phyloP scores from a whole-genome alignment of 139 green algal species.

The Eudorina sp. region DNA sequence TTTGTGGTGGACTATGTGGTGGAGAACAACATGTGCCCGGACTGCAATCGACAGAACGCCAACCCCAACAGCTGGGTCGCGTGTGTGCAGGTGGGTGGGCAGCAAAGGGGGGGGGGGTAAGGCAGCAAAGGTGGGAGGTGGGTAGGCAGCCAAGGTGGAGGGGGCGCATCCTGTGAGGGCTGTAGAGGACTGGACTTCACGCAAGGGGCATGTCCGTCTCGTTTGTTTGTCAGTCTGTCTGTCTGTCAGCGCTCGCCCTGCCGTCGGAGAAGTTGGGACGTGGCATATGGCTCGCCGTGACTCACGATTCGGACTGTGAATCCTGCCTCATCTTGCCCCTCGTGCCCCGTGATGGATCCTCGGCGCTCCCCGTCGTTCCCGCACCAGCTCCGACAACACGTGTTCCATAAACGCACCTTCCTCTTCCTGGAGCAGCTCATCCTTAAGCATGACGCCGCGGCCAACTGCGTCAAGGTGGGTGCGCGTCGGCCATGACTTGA shows the following conservation, averaged over 20 bases:
- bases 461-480: slow-evolving; percentile 78
- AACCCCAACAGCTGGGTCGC: slow-evolving; percentile 97
- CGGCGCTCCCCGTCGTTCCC: no score
- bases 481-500: no score
- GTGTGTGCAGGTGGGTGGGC: slow-evolving; percentile 82
- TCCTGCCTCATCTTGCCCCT: no score
- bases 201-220: no score
- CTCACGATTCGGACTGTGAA: no score
- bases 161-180: not conserved
- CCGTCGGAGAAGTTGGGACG: no score
- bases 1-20: slow-evolving; percentile 97
- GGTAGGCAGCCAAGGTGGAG: not conserved
- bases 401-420: slow-evolving; percentile 98
- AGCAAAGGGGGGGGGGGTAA: not conserved
- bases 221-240: no score
- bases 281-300: no score
- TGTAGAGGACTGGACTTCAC: not conserved
- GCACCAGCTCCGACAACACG: slow-evolving; percentile 92
- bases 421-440: slow-evolving; percentile 99
- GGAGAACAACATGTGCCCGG: slow-evolving; percentile 96
- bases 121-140: not conserved
- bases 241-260: no score
- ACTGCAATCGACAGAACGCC: slow-evolving; percentile 88
- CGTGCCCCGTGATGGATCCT: no score
- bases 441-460: slow-evolving; percentile 91